Percentiles rank a stretch among this genome's conserved stretches.
Conservation (phyloP, 2,329 filamentous ascomycete genomes). For the Fusarium cicatricum region DNA sequence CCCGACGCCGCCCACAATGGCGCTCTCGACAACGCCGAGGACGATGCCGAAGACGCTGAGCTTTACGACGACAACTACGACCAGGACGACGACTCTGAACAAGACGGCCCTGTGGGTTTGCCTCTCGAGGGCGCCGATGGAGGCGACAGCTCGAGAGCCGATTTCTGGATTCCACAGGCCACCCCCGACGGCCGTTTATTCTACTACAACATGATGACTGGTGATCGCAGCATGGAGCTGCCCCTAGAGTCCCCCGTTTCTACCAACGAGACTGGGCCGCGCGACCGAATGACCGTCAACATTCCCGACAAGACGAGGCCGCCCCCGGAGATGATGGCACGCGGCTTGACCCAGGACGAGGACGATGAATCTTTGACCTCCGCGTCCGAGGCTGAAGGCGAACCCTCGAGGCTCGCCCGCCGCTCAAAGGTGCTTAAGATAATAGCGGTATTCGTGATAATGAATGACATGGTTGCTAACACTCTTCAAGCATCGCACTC, state of each 20-base stretch:
- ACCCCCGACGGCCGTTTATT: constrained; percentile 92
- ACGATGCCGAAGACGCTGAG: constrained; percentile 70
- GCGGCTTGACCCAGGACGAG: constrained; percentile 82
- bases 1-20: constrained; percentile 66
- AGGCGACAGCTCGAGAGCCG: constrained; percentile 80
- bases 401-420: constrained; percentile 71
- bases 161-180: constrained; percentile 98
- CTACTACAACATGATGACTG: constrained; percentile 98
- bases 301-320: constrained; percentile 91
- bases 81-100: constrained; percentile 71
- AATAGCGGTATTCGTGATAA: background rate
- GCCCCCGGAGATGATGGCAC: constrained; percentile 89
- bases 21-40: constrained; percentile 62
- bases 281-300: constrained; percentile 86
- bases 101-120: constrained; percentile 66
- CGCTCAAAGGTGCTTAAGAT: constrained; percentile 68
- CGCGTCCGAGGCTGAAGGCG: constrained; percentile 85
- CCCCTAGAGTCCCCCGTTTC: constrained; percentile 90
- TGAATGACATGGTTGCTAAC: constrained; percentile 19
- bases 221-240: constrained; percentile 92
- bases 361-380: constrained; percentile 88
- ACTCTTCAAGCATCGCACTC: constrained; percentile 61
- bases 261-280: constrained; percentile 81
- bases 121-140: constrained; percentile 73
- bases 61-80: constrained; percentile 74